A percentile compares a stretch with the other conserved stretches of the same genome.
Conservation (phyloP, 1,284 basidiomycete species). For the Phylloboletellus chloephorus region DNA sequence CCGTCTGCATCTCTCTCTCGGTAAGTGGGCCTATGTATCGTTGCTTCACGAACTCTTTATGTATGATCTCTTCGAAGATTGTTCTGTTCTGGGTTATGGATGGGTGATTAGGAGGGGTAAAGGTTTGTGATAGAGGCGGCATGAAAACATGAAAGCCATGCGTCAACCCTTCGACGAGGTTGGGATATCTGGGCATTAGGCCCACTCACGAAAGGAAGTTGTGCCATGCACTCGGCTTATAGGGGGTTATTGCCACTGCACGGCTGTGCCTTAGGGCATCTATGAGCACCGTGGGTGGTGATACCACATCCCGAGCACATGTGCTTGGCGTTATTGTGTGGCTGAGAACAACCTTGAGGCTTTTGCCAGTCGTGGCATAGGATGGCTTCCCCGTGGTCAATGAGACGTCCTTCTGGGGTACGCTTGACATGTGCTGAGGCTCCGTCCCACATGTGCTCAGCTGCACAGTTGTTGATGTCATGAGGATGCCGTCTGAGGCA, state of each 20-base stretch:
- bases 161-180: background rate
- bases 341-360: background rate
- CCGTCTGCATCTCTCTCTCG: background rate
- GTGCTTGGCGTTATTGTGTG: background rate
- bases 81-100: background rate
- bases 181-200: background rate
- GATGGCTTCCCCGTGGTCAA: background rate
- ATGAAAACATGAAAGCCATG: background rate
- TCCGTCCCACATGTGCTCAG: background rate
- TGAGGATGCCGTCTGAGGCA: background rate
- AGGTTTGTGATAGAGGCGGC: background rate
- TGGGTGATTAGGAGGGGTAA: background rate
- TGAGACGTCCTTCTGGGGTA: too few relatives aligned
- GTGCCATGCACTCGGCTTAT: background rate
- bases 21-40: background rate
- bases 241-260: background rate
- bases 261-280: background rate
- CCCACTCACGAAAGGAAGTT: background rate
- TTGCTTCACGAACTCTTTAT: background rate
- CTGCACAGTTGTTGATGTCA: background rate
- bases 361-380: conserved; percentile 1
- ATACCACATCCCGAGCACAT: background rate
- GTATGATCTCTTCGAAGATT: background rate
- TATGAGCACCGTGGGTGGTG: background rate
- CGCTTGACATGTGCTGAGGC: background rate